phyloP scores from a whole-genome alignment of 1,284 basidiomycete species.

The Rhodotorula sp. region DNA sequence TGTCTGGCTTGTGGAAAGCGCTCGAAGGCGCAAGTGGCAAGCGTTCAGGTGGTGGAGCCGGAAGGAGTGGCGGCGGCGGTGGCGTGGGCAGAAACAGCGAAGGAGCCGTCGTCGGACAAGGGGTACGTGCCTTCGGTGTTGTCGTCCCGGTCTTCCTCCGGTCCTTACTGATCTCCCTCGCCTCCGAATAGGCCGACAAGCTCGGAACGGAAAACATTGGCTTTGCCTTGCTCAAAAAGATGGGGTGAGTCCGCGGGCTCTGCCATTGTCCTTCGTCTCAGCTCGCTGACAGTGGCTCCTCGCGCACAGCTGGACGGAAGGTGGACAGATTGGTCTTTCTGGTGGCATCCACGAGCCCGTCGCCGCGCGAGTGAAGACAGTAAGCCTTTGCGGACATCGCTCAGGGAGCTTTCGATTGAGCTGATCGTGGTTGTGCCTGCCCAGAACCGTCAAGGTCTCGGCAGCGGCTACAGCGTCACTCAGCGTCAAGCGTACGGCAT shows the following conservation, averaged over 20 bases:
- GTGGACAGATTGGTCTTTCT: constrained; percentile 32
- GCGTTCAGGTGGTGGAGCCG: constrained; percentile 44
- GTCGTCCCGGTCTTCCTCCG: background rate
- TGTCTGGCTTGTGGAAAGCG: constrained; percentile 36
- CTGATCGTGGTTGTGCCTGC: background rate
- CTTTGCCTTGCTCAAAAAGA: constrained; percentile 68
- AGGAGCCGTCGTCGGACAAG: constrained; percentile 37
- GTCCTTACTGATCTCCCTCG: constrained; percentile 38
- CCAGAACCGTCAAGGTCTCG: constrained; percentile 23
- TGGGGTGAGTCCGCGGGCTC: constrained; percentile 56
- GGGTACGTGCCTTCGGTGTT: constrained; percentile 12
- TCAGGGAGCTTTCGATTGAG: too few relatives aligned
- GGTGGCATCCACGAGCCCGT: constrained; percentile 36
- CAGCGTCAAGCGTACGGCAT: constrained; percentile 19
- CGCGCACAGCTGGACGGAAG: constrained; percentile 36
- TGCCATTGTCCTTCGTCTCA: background rate
- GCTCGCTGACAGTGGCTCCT: background rate
- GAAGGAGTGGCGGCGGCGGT: constrained; percentile 5
- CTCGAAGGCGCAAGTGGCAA: constrained; percentile 59
- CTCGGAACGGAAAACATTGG: constrained; percentile 68
- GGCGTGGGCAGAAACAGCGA: constrained; percentile 27
- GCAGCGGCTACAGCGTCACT: constrained; percentile 24
- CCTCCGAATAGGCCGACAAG: constrained; percentile 67
- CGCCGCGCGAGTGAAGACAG: constrained; percentile 37
- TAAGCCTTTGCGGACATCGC: background rate